Evolutionary conservation across 2,329 filamentous ascomycete genomes (phyloP).

Genomic region (Pseudocercospora eumusae): DNA sequence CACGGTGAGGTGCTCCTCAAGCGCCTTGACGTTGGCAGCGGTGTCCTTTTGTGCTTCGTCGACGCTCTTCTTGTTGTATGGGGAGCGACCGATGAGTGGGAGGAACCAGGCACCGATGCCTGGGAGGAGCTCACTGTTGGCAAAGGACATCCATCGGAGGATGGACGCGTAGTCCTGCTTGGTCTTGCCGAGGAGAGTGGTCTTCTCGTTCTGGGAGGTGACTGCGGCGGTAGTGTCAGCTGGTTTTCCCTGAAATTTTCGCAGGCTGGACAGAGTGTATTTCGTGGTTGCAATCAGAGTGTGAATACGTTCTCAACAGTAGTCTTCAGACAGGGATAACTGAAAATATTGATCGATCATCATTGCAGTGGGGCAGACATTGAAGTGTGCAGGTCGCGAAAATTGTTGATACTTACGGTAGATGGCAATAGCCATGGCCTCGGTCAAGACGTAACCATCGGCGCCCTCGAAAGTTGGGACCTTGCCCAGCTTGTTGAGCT

Average conservation of each 20-base stretch:
- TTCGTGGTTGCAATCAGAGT: constrained; percentile 62
- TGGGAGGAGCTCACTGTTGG: constrained; percentile 82
- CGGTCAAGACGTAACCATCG: constrained; percentile 86
- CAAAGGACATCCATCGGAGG: constrained; percentile 96
- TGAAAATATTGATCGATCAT: constrained; percentile 71
- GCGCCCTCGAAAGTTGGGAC: constrained; percentile 88
- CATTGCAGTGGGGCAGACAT: constrained; percentile 54
- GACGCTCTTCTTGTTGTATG: constrained; percentile 98
- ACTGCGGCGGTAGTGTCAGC: constrained; percentile 57
- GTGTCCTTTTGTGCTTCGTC: constrained; percentile 74
- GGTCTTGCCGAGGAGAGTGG: constrained; percentile 97
- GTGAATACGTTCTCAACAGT: constrained; percentile 85
- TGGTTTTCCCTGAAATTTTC: constrained; percentile 4
- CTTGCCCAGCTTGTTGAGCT: constrained; percentile 85
- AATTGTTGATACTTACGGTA: constrained; percentile 72
- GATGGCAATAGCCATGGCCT: constrained; percentile 93
- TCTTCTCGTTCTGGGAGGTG: constrained; percentile 99
- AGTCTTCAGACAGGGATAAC: constrained; percentile 99
- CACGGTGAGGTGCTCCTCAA: constrained; percentile 84
- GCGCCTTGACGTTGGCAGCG: constrained; percentile 66
- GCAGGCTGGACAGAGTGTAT: constrained; percentile 1
- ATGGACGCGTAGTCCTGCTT: constrained; percentile 99
- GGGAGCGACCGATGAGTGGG: constrained; percentile 75
- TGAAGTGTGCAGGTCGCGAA: not conserved
- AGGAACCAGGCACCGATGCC: constrained; percentile 77